Percentiles rank a stretch among this genome's conserved stretches.
These are phyloP conservation scores for Penicillium occitanis DNA, from an alignment of 2,329 filamentous ascomycete genomes.

Conservation along the genomic window DNA sequence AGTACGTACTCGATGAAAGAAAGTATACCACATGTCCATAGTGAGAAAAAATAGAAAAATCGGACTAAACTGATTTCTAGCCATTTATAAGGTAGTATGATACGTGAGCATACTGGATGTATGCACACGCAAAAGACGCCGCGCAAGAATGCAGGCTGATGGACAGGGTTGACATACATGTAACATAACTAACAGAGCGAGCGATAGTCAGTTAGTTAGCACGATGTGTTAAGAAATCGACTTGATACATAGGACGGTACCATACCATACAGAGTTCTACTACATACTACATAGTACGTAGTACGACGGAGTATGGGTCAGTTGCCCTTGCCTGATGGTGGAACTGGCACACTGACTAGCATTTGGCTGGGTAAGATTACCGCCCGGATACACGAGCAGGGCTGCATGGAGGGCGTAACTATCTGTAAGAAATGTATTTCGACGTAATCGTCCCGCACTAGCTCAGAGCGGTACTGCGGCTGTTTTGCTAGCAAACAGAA, in stretches of 20 bases:
- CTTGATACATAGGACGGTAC: background rate
- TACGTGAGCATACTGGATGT: background rate
- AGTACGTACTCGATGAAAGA: background rate
- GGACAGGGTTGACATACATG: slow-evolving; percentile 1
- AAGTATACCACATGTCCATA: background rate
- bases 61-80: background rate
- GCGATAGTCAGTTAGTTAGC: background rate
- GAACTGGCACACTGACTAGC: slow-evolving; percentile 4
- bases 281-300: too few relatives aligned
- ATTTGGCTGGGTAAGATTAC: slow-evolving; percentile 3
- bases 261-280: background rate
- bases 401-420: background rate
- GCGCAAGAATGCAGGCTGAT: slow-evolving; percentile 2
- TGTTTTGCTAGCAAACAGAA: background rate
- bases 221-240: background rate
- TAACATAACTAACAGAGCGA: background rate
- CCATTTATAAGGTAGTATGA: background rate
- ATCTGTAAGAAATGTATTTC: background rate
- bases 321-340: slow-evolving; percentile 7
- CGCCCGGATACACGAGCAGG: background rate
- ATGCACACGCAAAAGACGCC: background rate
- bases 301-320: background rate
- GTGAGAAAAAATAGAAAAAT: background rate
- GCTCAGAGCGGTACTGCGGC: background rate
- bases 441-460: background rate